These are phyloP conservation scores for Mycosphaerella sp. DNA, from an alignment of 2,329 filamentous ascomycete genomes.

Conservation along the genomic window DNA sequence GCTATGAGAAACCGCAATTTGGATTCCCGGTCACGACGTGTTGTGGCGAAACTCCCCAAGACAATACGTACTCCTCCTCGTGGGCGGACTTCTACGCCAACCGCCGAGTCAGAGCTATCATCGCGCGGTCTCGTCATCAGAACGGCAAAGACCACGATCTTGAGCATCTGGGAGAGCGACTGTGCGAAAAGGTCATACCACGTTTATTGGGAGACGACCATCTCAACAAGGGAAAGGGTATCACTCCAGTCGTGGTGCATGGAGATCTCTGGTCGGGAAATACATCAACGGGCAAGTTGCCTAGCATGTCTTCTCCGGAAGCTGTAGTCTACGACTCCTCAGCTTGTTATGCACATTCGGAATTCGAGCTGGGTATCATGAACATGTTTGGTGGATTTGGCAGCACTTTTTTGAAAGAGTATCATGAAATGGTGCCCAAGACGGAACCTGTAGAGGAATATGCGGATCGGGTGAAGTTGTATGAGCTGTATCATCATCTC, in stretches of 20 bases:
- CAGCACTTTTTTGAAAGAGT: constrained; percentile 65
- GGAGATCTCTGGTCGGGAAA: constrained; percentile 96
- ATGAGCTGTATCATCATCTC: constrained; percentile 82
- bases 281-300: constrained; percentile 60
- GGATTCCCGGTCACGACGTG: constrained; percentile 82
- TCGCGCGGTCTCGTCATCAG: constrained; percentile 50
- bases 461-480: constrained; percentile 72
- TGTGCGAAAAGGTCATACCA: constrained; percentile 62
- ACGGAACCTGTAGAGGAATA: constrained; percentile 76
- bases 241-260: constrained; percentile 76
- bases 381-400: constrained; percentile 91
- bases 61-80: constrained; percentile 64
- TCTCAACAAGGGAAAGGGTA: constrained; percentile 53
- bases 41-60: constrained; percentile 77
- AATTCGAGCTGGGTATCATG: constrained; percentile 94
- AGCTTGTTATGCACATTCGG: constrained; percentile 75
- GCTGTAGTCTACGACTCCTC: constrained; percentile 80
- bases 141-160: constrained; percentile 63
- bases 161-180: constrained; percentile 56
- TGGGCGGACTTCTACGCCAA: constrained; percentile 87
- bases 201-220: constrained; percentile 64
- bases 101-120: constrained; percentile 62
- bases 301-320: constrained; percentile 50
- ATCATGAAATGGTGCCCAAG: constrained; percentile 67
- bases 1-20: constrained; percentile 58